A percentile compares a stretch with the other conserved stretches of the same genome.
phyloP scores from a whole-genome alignment of 768 basidiomycete genomes.

The Asterophora parasitica region DNA sequence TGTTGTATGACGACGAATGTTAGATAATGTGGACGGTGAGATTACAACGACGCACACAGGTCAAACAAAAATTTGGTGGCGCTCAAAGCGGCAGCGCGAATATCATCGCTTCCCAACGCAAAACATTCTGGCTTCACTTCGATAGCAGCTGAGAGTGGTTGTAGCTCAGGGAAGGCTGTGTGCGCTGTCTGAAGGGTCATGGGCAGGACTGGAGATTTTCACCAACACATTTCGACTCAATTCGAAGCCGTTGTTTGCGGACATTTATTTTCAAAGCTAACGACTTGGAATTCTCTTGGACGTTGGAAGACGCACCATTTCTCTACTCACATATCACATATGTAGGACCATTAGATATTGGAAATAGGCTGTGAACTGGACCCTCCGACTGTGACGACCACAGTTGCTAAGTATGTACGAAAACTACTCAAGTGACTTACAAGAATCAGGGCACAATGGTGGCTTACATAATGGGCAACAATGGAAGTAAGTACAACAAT shows the following conservation, averaged over 20 bases:
- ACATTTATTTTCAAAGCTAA: slow-evolving; percentile 3
- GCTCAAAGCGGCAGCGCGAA: slow-evolving; percentile 53
- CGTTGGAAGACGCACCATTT: too few species aligned
- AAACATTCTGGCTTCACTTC: slow-evolving; percentile 52
- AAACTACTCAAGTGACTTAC: too few species aligned
- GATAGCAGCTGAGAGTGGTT: slow-evolving; percentile 47
- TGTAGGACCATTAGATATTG: too few species aligned
- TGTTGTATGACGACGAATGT: slow-evolving; percentile 22
- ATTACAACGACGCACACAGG: slow-evolving; percentile 45
- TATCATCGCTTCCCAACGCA: slow-evolving; percentile 46
- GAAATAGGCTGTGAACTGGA: too few species aligned
- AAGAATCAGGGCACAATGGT: too few species aligned
- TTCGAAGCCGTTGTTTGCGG: slow-evolving; percentile 4
- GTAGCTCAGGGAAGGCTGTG: slow-evolving; percentile 32
- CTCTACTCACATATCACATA: too few species aligned
- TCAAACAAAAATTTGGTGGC: slow-evolving; percentile 79
- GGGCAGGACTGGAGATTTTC: neutral
- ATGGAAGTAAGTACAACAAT: slow-evolving; percentile 12
- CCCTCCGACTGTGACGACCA: too few species aligned
- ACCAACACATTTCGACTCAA: neutral
- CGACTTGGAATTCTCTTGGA: neutral
- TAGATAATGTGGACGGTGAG: slow-evolving; percentile 6
- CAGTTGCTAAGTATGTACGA: too few species aligned
- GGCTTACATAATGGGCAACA: neutral
- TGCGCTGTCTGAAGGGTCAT: slow-evolving; percentile 2